Conservation (phyloP, 2,329 filamentous ascomycete genomes). For the Cryphonectria radicalis region DNA sequence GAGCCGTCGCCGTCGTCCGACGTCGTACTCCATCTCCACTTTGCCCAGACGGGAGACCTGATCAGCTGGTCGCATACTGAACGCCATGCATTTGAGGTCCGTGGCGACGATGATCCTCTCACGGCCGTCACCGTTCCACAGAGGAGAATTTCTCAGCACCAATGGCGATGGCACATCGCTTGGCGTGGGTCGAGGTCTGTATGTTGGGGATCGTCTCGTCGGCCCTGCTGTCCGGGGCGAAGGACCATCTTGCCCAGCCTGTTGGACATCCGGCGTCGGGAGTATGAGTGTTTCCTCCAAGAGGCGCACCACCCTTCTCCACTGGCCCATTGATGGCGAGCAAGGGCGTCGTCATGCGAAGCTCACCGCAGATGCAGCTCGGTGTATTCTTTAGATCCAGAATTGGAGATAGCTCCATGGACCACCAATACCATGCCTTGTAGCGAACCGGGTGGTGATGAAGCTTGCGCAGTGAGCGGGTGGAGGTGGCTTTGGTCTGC, state of each 20-base stretch:
- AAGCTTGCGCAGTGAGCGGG: slow-evolving; percentile 38
- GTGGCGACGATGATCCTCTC: slow-evolving; percentile 50
- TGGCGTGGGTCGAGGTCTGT: slow-evolving; percentile 51
- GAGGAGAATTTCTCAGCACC: slow-evolving; percentile 47
- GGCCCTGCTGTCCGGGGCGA: slow-evolving; percentile 44
- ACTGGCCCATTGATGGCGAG: slow-evolving; percentile 14
- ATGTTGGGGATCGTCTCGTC: slow-evolving; percentile 36
- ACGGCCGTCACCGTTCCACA: slow-evolving; percentile 47
- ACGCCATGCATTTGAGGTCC: slow-evolving; percentile 51
- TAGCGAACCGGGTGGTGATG: slow-evolving; percentile 40
- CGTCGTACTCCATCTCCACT: slow-evolving; percentile 31
- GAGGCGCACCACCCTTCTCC: neutral
- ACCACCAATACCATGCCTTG: slow-evolving; percentile 46
- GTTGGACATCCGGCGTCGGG: slow-evolving; percentile 13
- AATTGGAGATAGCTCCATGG: slow-evolving; percentile 44
- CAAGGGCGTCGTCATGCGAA: slow-evolving; percentile 18
- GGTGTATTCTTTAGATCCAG: slow-evolving; percentile 36
- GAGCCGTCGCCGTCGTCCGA: slow-evolving; percentile 41
- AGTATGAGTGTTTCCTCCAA: neutral
- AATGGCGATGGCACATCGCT: slow-evolving; percentile 48
- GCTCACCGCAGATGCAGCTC: neutral
- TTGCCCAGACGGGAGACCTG: slow-evolving; percentile 44
- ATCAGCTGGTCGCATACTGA: slow-evolving; percentile 44
- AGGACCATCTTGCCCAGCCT: slow-evolving; percentile 34
- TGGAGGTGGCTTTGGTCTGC: slow-evolving; percentile 36